Evolutionary conservation across 2,329 filamentous ascomycete genomes (phyloP).

Genomic region (Talaromyces sp.): DNA sequence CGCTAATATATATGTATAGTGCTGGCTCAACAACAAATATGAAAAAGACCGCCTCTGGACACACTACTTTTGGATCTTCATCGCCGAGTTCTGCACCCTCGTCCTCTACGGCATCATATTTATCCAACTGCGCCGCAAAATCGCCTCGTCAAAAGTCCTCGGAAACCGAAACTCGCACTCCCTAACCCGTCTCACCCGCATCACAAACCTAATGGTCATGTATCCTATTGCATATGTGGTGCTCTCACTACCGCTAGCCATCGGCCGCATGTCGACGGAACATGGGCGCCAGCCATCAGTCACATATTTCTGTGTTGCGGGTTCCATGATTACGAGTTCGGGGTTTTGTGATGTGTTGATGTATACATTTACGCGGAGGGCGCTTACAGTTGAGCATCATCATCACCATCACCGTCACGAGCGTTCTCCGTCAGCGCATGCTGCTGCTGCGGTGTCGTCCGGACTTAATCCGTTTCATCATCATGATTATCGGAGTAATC

Average conservation of each 20-base stretch:
- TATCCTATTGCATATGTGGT: slow-evolving; percentile 52
- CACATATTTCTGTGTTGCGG: slow-evolving; percentile 49
- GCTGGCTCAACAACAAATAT: slow-evolving; percentile 43
- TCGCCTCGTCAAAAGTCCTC: slow-evolving; percentile 31
- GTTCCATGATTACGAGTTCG: slow-evolving; percentile 52
- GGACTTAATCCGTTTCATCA: background rate
- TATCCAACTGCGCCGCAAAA: slow-evolving; percentile 42
- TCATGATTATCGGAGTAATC: background rate
- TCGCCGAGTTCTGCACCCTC: slow-evolving; percentile 47
- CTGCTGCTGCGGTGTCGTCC: background rate
- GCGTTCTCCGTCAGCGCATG: background rate
- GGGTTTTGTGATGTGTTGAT: slow-evolving; percentile 55
- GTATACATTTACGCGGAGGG: slow-evolving; percentile 53
- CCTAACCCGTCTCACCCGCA: slow-evolving; percentile 33
- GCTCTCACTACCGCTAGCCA: slow-evolving; percentile 58
- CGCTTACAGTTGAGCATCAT: slow-evolving; percentile 44
- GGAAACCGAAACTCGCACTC: slow-evolving; percentile 14
- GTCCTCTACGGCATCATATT: slow-evolving; percentile 45
- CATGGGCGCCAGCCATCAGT: slow-evolving; percentile 25
- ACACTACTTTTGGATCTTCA: slow-evolving; percentile 52
- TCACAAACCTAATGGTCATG: slow-evolving; percentile 42
- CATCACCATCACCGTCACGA: slow-evolving; percentile 2
- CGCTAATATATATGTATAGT: slow-evolving; percentile 27
- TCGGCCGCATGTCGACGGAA: slow-evolving; percentile 39
- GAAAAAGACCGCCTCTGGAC: slow-evolving; percentile 44